phyloP scores from a whole-genome alignment of 805 yeast genomes.

The Saccharomycopsis oosterbeekiorum region DNA sequence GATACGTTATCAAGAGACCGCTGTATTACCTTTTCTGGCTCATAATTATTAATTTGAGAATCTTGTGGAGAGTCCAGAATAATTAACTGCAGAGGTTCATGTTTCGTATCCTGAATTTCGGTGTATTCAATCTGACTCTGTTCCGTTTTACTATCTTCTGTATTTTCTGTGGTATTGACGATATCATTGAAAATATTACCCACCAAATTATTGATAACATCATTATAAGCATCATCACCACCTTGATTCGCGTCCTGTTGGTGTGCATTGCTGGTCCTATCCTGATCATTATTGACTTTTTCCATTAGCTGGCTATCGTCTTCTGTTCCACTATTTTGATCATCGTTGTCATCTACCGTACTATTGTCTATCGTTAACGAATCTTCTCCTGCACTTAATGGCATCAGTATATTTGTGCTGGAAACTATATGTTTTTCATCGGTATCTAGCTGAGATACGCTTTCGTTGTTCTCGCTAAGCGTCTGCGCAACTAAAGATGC shows the following conservation, averaged over 20 bases:
- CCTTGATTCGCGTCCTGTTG: slow-evolving; percentile 15
- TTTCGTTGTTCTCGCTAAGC: not conserved
- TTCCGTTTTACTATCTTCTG: not conserved
- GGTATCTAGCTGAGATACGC: not conserved
- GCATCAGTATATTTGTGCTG: too few species aligned
- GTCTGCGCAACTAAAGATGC: not conserved
- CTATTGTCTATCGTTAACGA: slow-evolving; percentile 10
- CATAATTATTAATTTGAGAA: not conserved
- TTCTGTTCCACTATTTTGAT: not conserved
- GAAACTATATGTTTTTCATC: too few species aligned
- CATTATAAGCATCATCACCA: slow-evolving; percentile 14
- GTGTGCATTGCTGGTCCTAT: too few species aligned
- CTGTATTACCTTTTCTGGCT: not conserved
- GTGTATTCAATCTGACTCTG: not conserved
- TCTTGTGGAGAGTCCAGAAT: not conserved
- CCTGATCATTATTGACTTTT: not conserved
- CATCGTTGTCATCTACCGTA: slow-evolving; percentile 1
- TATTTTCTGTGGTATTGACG: not conserved
- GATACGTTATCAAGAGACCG: not conserved
- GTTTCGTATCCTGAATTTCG: not conserved
- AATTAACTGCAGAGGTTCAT: not conserved
- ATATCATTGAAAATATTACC: slow-evolving; percentile 8
- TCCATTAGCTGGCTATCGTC: not conserved
- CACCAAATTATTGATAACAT: slow-evolving; percentile 1
- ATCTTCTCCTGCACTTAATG: not conserved